These are phyloP conservation scores for Hypomyces perniciosus DNA, from an alignment of 2,329 filamentous ascomycete species.

Conservation along the genomic window DNA sequence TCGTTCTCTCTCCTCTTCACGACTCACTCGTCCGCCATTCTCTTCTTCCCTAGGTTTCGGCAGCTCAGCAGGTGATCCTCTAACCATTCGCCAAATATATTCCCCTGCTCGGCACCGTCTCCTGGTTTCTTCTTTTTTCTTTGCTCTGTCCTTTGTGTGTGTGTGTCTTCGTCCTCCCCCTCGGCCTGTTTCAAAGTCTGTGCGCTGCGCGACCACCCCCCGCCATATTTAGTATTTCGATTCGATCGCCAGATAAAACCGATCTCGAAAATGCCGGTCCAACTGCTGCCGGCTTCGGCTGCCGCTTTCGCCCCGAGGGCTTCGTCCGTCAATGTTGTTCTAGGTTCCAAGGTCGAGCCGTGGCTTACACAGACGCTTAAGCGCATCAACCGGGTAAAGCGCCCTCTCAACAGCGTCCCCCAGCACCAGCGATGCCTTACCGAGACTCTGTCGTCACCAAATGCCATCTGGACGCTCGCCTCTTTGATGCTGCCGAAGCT, in stretches of 20 bases:
- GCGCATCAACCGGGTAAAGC: slow-evolving; percentile 93
- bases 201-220: too few species aligned
- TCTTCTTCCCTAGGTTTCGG: slow-evolving; percentile 51
- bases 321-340: slow-evolving; percentile 88
- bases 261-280: slow-evolving; percentile 68
- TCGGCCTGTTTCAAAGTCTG: neutral
- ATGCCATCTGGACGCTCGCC: slow-evolving; percentile 90
- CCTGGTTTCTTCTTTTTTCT: slow-evolving; percentile 38
- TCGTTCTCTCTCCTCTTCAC: slow-evolving; percentile 38
- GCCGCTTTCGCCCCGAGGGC: slow-evolving; percentile 89
- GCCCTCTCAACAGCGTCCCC: slow-evolving; percentile 90
- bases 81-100: slow-evolving; percentile 15
- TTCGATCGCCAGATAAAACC: neutral
- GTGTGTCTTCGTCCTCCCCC: slow-evolving; percentile 2
- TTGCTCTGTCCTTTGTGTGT: slow-evolving; percentile 14
- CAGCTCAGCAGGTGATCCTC: slow-evolving; percentile 54
- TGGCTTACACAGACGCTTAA: slow-evolving; percentile 97
- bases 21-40: slow-evolving; percentile 53
- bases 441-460: slow-evolving; percentile 81
- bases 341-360: slow-evolving; percentile 85
- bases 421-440: slow-evolving; percentile 95
- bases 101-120: slow-evolving; percentile 46
- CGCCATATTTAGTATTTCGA: slow-evolving; percentile 1
- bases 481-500: slow-evolving; percentile 90
- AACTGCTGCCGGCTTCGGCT: slow-evolving; percentile 89